phyloP scores from a whole-genome alignment of 768 basidiomycete genomes.

The Calocera viscosa region DNA sequence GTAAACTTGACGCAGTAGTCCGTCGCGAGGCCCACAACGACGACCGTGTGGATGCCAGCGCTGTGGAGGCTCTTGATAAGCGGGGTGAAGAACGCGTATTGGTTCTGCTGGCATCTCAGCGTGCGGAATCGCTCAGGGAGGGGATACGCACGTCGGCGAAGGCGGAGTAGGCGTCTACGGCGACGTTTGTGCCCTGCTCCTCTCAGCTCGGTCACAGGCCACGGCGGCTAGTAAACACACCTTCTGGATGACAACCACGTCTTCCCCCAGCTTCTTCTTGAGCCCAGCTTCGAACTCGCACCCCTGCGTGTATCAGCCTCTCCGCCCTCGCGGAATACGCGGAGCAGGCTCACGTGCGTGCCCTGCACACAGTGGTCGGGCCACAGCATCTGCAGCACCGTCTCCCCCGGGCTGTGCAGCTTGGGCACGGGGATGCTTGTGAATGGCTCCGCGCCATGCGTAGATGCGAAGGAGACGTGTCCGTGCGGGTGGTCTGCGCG shows the following conservation, averaged over 20 bases:
- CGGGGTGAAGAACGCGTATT: conserved; percentile 37
- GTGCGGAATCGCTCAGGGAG: conserved; percentile 12
- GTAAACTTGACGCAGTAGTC: conserved; percentile 64
- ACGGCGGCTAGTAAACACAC: conserved; percentile 17
- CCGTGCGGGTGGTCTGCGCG: conserved; percentile 28
- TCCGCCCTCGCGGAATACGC: background rate
- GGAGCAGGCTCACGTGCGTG: conserved; percentile 17
- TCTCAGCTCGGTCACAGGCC: background rate
- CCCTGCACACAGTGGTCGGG: conserved; percentile 65
- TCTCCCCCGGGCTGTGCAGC: conserved; percentile 16
- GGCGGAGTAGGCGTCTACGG: conserved; percentile 70
- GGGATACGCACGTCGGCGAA: conserved; percentile 38
- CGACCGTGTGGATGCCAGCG: conserved; percentile 43
- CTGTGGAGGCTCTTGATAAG: conserved; percentile 35
- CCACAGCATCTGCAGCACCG: conserved; percentile 53
- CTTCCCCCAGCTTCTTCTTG: conserved; percentile 26
- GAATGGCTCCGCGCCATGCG: conserved; percentile 35
- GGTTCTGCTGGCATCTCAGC: conserved; percentile 24
- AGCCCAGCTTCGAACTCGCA: conserved; percentile 45
- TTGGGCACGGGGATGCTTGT: conserved; percentile 28
- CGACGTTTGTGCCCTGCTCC: conserved; percentile 38
- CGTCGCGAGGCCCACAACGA: conserved; percentile 44
- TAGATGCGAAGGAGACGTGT: conserved; percentile 62
- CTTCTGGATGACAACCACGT: conserved; percentile 24
- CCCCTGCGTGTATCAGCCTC: conserved; percentile 29